phyloP scores from a whole-genome alignment of 345 rosid genomes.

The Melaleuca quinquenervia region DNA sequence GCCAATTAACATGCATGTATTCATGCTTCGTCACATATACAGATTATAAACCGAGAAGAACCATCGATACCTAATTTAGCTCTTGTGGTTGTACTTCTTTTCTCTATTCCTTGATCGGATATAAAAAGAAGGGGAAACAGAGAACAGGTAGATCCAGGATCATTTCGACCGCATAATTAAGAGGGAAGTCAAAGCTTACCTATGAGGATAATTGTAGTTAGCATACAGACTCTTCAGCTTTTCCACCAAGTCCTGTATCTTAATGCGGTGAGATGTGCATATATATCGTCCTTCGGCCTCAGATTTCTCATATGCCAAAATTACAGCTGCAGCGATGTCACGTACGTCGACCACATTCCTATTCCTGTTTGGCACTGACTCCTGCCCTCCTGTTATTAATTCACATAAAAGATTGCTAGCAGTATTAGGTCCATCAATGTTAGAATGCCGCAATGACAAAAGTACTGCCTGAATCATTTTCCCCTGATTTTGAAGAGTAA shows the following conservation, averaged over 20 bases:
- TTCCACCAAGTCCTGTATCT: slow-evolving; percentile 20
- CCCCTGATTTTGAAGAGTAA: not conserved
- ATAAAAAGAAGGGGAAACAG: not conserved
- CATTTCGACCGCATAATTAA: not conserved
- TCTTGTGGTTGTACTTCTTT: not conserved
- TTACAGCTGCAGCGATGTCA: slow-evolving; percentile 18
- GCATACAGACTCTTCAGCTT: slow-evolving; percentile 44
- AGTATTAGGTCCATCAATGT: not conserved
- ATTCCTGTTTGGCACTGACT: slow-evolving; percentile 19
- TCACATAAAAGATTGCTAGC: not conserved
- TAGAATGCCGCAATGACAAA: not conserved
- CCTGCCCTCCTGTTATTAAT: slow-evolving; percentile 25
- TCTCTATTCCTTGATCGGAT: not conserved
- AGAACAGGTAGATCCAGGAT: not conserved
- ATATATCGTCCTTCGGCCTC: slow-evolving; percentile 50
- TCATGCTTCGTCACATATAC: not conserved
- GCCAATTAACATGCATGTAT: not conserved
- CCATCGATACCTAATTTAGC: not conserved
- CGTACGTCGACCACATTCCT: slow-evolving; percentile 20
- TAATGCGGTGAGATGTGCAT: slow-evolving; percentile 22
- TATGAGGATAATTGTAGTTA: slow-evolving; percentile 40
- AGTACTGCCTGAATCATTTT: not conserved
- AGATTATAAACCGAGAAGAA: not conserved
- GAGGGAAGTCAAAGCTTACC: slow-evolving; percentile 11
- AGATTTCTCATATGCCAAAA: slow-evolving; percentile 11